Base-by-base conservation (phyloP, 2,329 filamentous ascomycete species). In the Gnomoniopsis smithogilvyi region DNA sequence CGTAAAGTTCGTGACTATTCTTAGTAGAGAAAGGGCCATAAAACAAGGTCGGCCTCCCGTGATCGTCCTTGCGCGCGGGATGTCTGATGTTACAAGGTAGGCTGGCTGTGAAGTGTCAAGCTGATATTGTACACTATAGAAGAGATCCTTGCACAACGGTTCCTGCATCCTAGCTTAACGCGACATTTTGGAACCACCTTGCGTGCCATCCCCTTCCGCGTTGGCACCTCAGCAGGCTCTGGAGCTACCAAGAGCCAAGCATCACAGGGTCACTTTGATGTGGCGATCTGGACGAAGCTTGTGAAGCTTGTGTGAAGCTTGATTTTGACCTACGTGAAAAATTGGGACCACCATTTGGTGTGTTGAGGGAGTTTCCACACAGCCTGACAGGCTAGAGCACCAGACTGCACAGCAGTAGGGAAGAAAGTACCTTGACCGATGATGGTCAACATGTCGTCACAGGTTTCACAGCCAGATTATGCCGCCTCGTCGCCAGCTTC, bases 71-170 rank as follows among this genome's bases (percentile, higher is more conserved):
- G n/a, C n/a, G n/a, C n/a, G n/a, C 21, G 34, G 49, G 46, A 41
- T 19, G n/a, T 46, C 21, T 14, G 56, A 41, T 53, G 15, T 41
- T 48, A 17, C 34, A 21, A 2, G n/a, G 22, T n/a, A n/a, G n/a
- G n/a, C n/a, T n/a, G n/a, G n/a, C n/a, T n/a, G n/a, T n/a, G n/a
- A n/a, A n/a, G n/a, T n/a, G 30, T 45, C 34, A 21, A 22, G 33
- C 22, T 51, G 19, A 15, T 34, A 17, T 34, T 51, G 26, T 17
- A 21, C 49, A 21, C 8, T 33, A 14, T 33, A n/a, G n/a, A n/a
- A n/a, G 43, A 34, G 50, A 19, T 58, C 33, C 56, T 49, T 58
- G 56, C 56, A 43, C 48, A 30, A 33, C 45, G 36, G 45, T 60
- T 49, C 49, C 54, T 60, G 58, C 54, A 34, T 41, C 34, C 54